Evolutionary conservation across 768 basidiomycete genomes (phyloP).

Genomic region (Boletus rubropictus): DNA sequence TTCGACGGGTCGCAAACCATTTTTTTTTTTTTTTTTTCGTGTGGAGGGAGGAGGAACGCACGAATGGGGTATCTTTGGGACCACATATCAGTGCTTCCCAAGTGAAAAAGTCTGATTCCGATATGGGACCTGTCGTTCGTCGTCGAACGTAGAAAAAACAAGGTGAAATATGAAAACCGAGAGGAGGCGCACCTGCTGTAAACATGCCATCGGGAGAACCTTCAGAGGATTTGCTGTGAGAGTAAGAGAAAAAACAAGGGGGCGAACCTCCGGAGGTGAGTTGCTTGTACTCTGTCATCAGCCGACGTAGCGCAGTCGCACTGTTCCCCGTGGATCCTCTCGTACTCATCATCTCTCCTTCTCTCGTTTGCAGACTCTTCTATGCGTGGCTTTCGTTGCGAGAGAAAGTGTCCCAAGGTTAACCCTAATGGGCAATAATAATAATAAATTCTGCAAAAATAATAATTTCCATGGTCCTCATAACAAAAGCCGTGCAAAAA

Average conservation of each 20-base stretch:
- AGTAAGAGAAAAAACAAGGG: not conserved
- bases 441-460: too few species aligned
- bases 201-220: conserved; percentile 95
- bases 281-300: conserved; percentile 93
- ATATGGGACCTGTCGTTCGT: conserved; percentile 60
- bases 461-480: too few species aligned
- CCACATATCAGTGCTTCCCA: conserved; percentile 96
- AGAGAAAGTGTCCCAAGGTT: too few species aligned
- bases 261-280: conserved; percentile 67
- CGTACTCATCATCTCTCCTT: conserved; percentile 33
- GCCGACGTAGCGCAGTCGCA: conserved; percentile 71
- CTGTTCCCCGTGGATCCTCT: conserved; percentile 41
- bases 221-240: too few species aligned
- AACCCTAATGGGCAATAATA: too few species aligned
- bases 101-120: conserved; percentile 90
- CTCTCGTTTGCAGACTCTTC: not conserved
- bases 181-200: conserved; percentile 63
- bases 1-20: too few species aligned
- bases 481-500: too few species aligned
- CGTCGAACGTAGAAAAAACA: too few species aligned
- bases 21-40: too few species aligned
- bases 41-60: conserved; percentile 26
- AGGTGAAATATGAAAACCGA: too few species aligned
- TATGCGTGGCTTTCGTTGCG: too few species aligned
- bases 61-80: conserved; percentile 92